Percentiles rank a stretch among this genome's conserved stretches.
phyloP scores from a whole-genome alignment of 805 yeast genomes.

The Cyberlindnera lachancei region DNA sequence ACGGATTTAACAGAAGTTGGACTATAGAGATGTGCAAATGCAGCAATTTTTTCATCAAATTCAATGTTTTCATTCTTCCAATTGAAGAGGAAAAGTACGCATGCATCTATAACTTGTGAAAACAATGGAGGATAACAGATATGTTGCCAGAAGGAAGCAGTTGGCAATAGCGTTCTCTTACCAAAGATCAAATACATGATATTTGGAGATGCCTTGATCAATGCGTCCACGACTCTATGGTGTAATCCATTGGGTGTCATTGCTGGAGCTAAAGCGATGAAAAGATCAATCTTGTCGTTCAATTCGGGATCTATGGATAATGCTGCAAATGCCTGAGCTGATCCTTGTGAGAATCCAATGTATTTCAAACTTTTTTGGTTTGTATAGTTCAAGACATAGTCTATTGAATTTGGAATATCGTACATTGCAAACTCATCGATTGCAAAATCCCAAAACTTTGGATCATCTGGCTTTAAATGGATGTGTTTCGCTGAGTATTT shows the following conservation, averaged over 20 bases:
- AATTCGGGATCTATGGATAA: conserved; percentile 61
- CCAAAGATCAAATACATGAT: conserved; percentile 72
- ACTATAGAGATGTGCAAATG: conserved; percentile 83
- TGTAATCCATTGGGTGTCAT: conserved; percentile 84
- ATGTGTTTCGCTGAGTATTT: conserved; percentile 83
- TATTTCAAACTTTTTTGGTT: conserved; percentile 53
- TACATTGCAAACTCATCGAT: conserved; percentile 88
- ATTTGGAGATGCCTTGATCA: conserved; percentile 72
- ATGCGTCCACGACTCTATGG: conserved; percentile 65
- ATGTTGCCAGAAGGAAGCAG: conserved; percentile 71
- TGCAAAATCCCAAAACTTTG: conserved; percentile 79
- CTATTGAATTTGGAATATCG: conserved; percentile 82
- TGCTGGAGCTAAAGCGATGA: conserved; percentile 89
- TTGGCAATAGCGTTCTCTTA: conserved; percentile 60
- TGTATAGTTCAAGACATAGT: conserved; percentile 56
- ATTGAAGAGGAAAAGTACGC: conserved; percentile 62
- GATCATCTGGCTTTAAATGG: conserved; percentile 30
- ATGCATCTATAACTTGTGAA: conserved; percentile 60
- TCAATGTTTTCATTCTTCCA: conserved; percentile 76
- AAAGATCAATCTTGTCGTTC: conserved; percentile 44
- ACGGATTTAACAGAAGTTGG: conserved; percentile 87
- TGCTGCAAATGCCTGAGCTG: conserved; percentile 89
- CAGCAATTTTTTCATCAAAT: conserved; percentile 64
- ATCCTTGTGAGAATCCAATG: conserved; percentile 90
- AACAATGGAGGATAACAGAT: conserved; percentile 73